Conservation (phyloP, 1,284 basidiomycete species). For the Sphagnurus paluster region DNA sequence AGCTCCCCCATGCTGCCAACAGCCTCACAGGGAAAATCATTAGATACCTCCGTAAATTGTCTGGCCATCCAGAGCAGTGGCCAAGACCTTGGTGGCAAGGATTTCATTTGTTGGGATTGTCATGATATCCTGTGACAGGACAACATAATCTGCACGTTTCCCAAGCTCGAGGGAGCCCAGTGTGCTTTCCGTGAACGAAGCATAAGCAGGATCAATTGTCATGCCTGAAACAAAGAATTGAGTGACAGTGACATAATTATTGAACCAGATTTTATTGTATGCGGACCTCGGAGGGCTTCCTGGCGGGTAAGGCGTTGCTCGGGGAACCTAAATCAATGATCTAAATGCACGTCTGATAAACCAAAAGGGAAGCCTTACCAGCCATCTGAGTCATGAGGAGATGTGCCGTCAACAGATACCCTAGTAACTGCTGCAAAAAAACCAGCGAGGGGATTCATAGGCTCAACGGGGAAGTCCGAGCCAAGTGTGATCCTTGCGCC, state of each 20-base stretch:
- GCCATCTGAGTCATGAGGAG: conserved; percentile 80
- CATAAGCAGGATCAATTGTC: conserved; percentile 80
- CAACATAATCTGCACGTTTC: conserved; percentile 83
- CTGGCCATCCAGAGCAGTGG: conserved; percentile 80
- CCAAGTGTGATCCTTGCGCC: conserved; percentile 72
- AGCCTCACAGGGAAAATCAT: background rate
- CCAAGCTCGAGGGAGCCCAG: conserved; percentile 75
- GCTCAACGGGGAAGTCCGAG: conserved; percentile 90
- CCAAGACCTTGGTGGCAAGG: conserved; percentile 68
- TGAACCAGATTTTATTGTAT: too few species aligned
- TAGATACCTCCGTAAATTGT: conserved; percentile 54
- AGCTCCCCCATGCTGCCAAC: background rate
- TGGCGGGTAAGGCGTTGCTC: conserved; percentile 73
- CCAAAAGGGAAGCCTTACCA: conserved; percentile 51
- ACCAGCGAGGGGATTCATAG: conserved; percentile 71
- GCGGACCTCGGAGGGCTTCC: conserved; percentile 67
- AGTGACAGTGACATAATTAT: background rate
- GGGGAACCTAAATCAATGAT: conserved; percentile 83
- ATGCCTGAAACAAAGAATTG: conserved; percentile 33
- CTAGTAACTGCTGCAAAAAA: conserved; percentile 88
- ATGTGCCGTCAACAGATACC: conserved; percentile 67
- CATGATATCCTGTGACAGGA: conserved; percentile 85
- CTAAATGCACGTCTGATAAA: background rate
- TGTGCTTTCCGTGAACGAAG: conserved; percentile 75
- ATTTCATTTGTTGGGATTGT: conserved; percentile 59